Percentiles rank a stretch among this genome's conserved stretches.
phyloP scores from a whole-genome alignment of 331 rosid genomes.

The Stylosanthes scabra region DNA sequence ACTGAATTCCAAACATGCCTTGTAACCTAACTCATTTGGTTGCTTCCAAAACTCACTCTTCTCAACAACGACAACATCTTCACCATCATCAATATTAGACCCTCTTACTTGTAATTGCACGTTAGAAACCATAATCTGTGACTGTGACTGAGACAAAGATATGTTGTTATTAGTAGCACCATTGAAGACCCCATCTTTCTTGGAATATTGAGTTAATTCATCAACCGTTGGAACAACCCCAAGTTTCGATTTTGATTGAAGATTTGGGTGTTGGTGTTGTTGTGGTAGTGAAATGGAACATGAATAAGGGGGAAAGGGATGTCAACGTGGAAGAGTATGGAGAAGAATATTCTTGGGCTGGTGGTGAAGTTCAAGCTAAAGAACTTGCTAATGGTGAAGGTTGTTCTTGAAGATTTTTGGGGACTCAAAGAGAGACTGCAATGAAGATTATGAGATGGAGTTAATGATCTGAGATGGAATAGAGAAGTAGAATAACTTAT shows the following conservation, averaged over 20 bases:
- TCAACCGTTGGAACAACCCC: conserved; percentile 7
- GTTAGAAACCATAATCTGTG: conserved; percentile 40
- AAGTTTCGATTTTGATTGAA: conserved; percentile 46
- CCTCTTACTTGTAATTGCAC: conserved; percentile 47
- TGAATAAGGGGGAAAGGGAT: conserved; percentile 59
- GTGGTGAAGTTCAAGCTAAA: conserved; percentile 37
- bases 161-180: not conserved
- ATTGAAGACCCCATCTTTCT: conserved; percentile 34
- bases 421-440: conserved; percentile 72
- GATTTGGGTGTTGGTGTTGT: conserved; percentile 35
- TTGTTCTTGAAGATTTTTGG: conserved; percentile 56
- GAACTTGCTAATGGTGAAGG: conserved; percentile 13
- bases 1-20: conserved; percentile 74
- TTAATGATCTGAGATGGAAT: conserved; percentile 95
- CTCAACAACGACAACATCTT: conserved; percentile 6
- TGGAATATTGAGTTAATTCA: not conserved
- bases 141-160: not conserved
- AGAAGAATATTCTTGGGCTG: conserved; percentile 56
- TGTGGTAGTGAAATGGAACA: conserved; percentile 49
- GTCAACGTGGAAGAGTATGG: conserved; percentile 53
- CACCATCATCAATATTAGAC: conserved; percentile 3
- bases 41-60: conserved; percentile 82
- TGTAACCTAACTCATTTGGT: conserved; percentile 82
- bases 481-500: conserved; percentile 76
- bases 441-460: conserved; percentile 81